Base-by-base conservation (phyloP, 2,329 filamentous ascomycete species). In the Nemania diffusa region DNA sequence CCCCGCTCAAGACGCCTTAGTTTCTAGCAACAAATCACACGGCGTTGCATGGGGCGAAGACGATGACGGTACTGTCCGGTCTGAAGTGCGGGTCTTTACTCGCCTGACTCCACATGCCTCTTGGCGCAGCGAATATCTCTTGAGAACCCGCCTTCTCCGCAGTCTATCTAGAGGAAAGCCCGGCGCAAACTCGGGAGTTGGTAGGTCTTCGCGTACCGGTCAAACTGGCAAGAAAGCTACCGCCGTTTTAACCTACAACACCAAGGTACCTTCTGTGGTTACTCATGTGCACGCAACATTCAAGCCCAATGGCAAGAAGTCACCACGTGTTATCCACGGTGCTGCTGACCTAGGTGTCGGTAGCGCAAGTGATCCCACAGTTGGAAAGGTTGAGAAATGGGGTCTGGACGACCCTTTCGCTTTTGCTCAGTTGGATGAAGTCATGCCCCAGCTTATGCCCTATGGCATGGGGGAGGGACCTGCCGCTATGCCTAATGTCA, bases 81-180 rank as follows among this genome's bases (percentile, higher is more conserved):
- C 91, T 0, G 92, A 96, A 75, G 87, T 88, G 73, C 91, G 94
- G 51, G 87, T 89, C 71, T 99, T 98, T 75, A 88, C 92, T 17
- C 89, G 94, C 50, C 85, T 99, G 62, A 97, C 92, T 9, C 85
- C 90, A 3, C 81, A 94, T 68, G 92, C 94, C n/a, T 96, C 94
- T 8, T 98, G 96, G 95, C 88, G 95, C 73, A 97, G 93, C 79
- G 96, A 99, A 79, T 99, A 98, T 75, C 91, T 98, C 55, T 82
- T 97, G 64, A 88, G 96, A 53, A 97, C 94, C 1, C 88, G 93
- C 53, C 86, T 98, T 58, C 82, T 98, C 59, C 88, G 94, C 51
- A 96, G 92, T 69, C 83, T 98, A 64, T 87, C 87, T 53, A 90
- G 93, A 67, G 96, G 95, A 57, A 97, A 94, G 76, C 93, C 95